Evolutionary conservation across 139 green algal genomes (phyloP), one percentile per base, ranked within the genome.

Genomic region (Coccomyxa sp.): DNA sequence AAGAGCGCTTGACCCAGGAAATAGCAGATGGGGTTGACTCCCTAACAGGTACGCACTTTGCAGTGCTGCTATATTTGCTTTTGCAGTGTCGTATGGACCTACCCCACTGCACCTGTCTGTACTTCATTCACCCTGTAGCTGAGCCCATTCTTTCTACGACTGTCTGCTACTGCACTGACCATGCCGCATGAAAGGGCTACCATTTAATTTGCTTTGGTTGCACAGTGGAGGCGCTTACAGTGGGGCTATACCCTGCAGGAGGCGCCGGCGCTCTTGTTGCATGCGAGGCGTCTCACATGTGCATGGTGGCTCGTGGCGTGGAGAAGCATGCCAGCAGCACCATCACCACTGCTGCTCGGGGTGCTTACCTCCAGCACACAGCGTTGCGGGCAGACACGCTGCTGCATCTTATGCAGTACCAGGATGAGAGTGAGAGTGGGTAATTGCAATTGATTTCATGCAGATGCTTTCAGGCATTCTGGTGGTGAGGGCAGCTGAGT

Each of bases 261-360:
- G 71, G 70, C 29, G 35, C 0, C n/a, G 73, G 69, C 12, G 86
- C 95, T 68, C 85, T 98, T 82, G 91, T 99, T 18, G 86, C 95
- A 0, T 87, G 92, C 35, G 84, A 93, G 34, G 94, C 95, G 2
- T 86, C 84, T 33, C 96, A 99, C 87, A 96, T 98, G 95, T 99
- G 96, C 87, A 99, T 99, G 96, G 89, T 98, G 9, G 91, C 94
- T 0, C 84, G 96, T 0, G 96, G 96, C 0, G 93, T 98, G 39
- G 90, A 98, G 89, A 95, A 97, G 82, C 89, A 96, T 72, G 85
- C 86, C 3, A 91, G 86, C 73, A 86, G 79, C 75, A 98, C 95
- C 0, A 84, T 89, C 39, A 95, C 89, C 0, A 79, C 88, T 0
- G 90, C 87, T 14, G 85, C 80, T 6, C 73, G 89, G 0, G 94